phyloP scores from a whole-genome alignment of 306 rosid genomes.

The Biancaea sappan region DNA sequence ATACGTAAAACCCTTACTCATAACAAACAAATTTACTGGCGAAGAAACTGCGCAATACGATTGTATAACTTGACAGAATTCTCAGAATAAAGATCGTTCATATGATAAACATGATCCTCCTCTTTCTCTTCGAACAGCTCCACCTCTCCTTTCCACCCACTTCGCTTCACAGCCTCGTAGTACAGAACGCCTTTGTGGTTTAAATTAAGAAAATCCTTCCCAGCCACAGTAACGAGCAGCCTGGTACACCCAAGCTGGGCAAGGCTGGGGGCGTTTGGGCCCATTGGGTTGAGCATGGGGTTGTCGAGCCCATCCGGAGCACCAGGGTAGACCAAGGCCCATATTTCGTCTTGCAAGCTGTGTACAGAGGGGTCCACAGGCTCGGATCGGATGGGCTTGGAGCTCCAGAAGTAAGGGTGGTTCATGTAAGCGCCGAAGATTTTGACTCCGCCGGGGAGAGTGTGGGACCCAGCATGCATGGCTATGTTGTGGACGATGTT shows the following conservation, averaged over 20 bases:
- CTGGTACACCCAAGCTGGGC: slow-evolving; percentile 31
- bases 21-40: too few species aligned
- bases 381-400: slow-evolving; percentile 37
- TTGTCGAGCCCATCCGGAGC: slow-evolving; percentile 40
- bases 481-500: slow-evolving; percentile 47
- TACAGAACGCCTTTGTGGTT: too few species aligned
- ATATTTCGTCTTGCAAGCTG: not conserved
- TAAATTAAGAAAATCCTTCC: not conserved
- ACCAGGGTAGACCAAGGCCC: slow-evolving; percentile 39
- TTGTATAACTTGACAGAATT: too few species aligned
- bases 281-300: slow-evolving; percentile 42
- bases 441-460: slow-evolving; percentile 39
- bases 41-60: too few species aligned
- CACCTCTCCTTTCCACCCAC: slow-evolving; percentile 31
- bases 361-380: not conserved
- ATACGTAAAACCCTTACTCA: too few species aligned
- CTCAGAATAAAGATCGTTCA: too few species aligned
- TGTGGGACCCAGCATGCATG: slow-evolving; percentile 52
- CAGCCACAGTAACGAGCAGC: slow-evolving; percentile 40
- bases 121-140: slow-evolving; percentile 12
- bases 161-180: not conserved
- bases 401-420: slow-evolving; percentile 53
- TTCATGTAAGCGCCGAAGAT: slow-evolving; percentile 43
- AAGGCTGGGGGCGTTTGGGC: slow-evolving; percentile 37
- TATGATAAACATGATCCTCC: slow-evolving; percentile 20